Percentiles rank a stretch among this genome's conserved stretches.
These are phyloP conservation scores for Ustilago lituana DNA, from an alignment of 1,284 basidiomycete species.

Conservation along the genomic window DNA sequence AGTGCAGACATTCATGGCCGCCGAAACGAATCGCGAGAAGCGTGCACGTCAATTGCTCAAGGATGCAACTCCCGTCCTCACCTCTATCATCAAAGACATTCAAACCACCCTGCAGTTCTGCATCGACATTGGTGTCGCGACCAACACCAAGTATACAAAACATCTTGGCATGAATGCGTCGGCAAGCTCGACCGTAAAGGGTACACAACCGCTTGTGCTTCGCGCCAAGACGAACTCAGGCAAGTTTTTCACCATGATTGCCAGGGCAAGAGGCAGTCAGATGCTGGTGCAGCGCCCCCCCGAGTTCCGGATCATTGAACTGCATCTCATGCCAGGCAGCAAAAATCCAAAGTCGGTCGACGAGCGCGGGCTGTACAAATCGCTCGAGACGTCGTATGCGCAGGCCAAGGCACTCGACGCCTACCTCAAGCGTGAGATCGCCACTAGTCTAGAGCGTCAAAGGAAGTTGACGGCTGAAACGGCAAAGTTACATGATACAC, in stretches of 20 bases:
- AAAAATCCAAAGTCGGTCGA: slow-evolving; percentile 34
- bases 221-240: slow-evolving; percentile 51
- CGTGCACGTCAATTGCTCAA: slow-evolving; percentile 46
- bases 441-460: slow-evolving; percentile 35
- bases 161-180: slow-evolving; percentile 33
- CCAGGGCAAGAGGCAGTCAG: slow-evolving; percentile 55
- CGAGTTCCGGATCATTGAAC: slow-evolving; percentile 49
- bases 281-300: slow-evolving; percentile 40
- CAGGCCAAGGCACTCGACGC: slow-evolving; percentile 44
- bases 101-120: slow-evolving; percentile 44
- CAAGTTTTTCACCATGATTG: slow-evolving; percentile 51
- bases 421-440: slow-evolving; percentile 45
- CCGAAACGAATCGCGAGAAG: slow-evolving; percentile 50
- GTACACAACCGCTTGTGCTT: slow-evolving; percentile 42
- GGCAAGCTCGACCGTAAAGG: slow-evolving; percentile 21
- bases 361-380: slow-evolving; percentile 47
- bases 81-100: slow-evolving; percentile 37
- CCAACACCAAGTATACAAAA: slow-evolving; percentile 48
- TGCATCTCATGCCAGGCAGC: slow-evolving; percentile 51
- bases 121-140: slow-evolving; percentile 51
- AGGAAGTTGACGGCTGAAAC: slow-evolving; percentile 32
- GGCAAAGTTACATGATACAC: slow-evolving; percentile 16
- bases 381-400: slow-evolving; percentile 54
- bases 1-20: slow-evolving; percentile 31
- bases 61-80: slow-evolving; percentile 23